These are phyloP conservation scores for Fomitopsis palustris DNA, from an alignment of 1,284 basidiomycete species.

Conservation along the genomic window DNA sequence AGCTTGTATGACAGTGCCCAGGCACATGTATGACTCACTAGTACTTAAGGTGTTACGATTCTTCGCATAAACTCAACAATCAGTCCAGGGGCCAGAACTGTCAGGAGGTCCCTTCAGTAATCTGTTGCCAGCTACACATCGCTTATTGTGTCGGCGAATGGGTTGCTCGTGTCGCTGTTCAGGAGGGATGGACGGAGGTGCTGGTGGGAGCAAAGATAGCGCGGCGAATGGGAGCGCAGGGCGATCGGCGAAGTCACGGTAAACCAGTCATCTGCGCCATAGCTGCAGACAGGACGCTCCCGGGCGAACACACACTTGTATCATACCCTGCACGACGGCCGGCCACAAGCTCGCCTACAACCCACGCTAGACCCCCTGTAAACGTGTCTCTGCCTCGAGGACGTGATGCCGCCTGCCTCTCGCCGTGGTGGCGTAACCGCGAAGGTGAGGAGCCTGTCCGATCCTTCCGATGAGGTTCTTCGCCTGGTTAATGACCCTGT, in stretches of 20 bases:
- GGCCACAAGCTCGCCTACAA: not conserved
- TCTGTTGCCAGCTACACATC: not conserved
- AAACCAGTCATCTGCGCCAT: not conserved
- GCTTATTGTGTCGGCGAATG: not conserved
- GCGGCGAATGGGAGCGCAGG: not conserved
- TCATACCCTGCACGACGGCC: not conserved
- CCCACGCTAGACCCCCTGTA: not conserved
- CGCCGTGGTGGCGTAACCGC: constrained; percentile 2
- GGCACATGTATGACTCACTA: too few relatives aligned
- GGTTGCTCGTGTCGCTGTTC: not conserved
- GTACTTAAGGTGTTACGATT: too few relatives aligned
- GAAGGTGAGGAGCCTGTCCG: not conserved
- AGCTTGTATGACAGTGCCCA: too few relatives aligned
- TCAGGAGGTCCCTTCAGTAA: not conserved
- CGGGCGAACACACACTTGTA: not conserved
- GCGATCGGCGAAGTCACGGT: not conserved
- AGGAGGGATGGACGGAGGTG: not conserved
- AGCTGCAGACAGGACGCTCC: not conserved
- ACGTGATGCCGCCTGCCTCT: not conserved
- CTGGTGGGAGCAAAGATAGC: not conserved
- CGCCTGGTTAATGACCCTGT: not conserved
- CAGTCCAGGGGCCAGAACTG: not conserved
- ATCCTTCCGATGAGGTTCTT: not conserved
- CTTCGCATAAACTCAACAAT: too few relatives aligned
- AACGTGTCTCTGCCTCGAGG: not conserved